A percentile compares a stretch with the other conserved stretches of the same genome.
phyloP scores from a whole-genome alignment of 164 flowering plant genomes.

The Litsea cubeba region DNA sequence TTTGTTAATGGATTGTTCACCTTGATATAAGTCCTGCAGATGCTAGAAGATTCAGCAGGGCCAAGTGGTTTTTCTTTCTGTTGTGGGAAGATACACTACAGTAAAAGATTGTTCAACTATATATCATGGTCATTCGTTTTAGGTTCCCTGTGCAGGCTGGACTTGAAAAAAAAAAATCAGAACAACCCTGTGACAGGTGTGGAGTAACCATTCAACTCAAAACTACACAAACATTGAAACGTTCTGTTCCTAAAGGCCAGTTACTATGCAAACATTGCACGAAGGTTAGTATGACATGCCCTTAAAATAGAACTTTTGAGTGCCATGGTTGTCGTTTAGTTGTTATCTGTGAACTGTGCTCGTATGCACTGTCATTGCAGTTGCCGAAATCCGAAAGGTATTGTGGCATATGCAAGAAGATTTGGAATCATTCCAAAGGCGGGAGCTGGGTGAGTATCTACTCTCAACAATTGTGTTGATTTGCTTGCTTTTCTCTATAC shows the following conservation, averaged over 20 bases:
- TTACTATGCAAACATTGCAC: background rate
- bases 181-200: slow-evolving; percentile 57
- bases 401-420: slow-evolving; percentile 95
- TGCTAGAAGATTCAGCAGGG: background rate
- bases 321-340: background rate
- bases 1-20: background rate
- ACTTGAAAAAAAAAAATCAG: slow-evolving; percentile 28
- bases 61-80: background rate
- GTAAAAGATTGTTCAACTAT: background rate
- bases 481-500: background rate
- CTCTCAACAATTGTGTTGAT: background rate
- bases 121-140: background rate
- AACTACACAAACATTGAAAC: slow-evolving; percentile 29
- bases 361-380: slow-evolving; percentile 31
- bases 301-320: background rate
- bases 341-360: background rate
- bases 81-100: background rate
- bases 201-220: slow-evolving; percentile 49
- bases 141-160: slow-evolving; percentile 36
- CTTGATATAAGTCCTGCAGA: background rate
- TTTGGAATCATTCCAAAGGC: slow-evolving; percentile 86
- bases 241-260: background rate
- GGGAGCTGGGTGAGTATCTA: slow-evolving; percentile 76
- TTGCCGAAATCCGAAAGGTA: slow-evolving; percentile 68
- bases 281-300: background rate